Evolutionary conservation across 108 stramenopile species (phyloP), one percentile per base, ranked within the genome.

Genomic region (Cyclotella atomus): DNA sequence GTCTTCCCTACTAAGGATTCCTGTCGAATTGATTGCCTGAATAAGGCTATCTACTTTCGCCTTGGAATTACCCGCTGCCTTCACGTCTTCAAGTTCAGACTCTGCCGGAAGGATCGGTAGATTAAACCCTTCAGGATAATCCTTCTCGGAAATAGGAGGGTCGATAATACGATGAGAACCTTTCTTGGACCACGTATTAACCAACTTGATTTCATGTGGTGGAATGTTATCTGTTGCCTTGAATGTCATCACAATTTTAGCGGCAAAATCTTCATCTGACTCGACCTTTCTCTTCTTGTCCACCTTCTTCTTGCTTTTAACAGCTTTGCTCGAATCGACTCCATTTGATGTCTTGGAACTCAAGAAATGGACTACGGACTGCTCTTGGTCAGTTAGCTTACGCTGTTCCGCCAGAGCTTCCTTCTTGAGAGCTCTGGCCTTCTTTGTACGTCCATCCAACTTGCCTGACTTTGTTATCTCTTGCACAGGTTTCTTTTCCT

Each of bases 41-140:
- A 61, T 38, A 8, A 49, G 47, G 38, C 45, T 65, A 7, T 50
- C 27, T n/a, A 46, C 45, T 49, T 49, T 49, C 2, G 6, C 29
- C 9, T 19, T 35, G 16, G 47, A 30, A 28, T 1, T 41, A 25
- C 28, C 57, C 7, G 17, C 64, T 28, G 15, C n/a, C 57, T 67
- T 65, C 0, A 49, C 23, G 25, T 71, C 65, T n/a, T 34, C 59
- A 27, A 50, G 23, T 54, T 79, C 70, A 25, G 77, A 59, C 59
- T 79, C 77, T 3, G 67, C 59, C 7, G 77, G 77, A 27, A 79
- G 56, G 3, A 65, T 27, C 23, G 65, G 70, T 20, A 71, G 65
- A 53, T 71, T 60, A 38, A 79, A 66, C 57, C 71, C 71, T 2
- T 65, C 54, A 16, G 70, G 70, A 35, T 32, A 47, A 19, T 71